Conservation (phyloP, 208 protist species). For the Acanthamoeba castellanii region DNA sequence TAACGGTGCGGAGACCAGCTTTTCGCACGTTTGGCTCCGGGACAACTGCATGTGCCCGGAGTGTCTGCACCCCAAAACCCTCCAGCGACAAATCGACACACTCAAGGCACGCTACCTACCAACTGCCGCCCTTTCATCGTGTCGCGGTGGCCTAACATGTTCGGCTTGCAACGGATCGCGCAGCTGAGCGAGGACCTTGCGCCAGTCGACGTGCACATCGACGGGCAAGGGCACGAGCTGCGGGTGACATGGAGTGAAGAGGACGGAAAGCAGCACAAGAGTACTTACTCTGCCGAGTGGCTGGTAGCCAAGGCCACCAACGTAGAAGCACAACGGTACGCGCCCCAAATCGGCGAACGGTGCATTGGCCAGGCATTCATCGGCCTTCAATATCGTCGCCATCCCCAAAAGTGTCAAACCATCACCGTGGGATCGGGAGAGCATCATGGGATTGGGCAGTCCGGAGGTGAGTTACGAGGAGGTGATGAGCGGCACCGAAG, state of each 20-base stretch:
- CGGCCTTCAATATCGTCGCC: background rate
- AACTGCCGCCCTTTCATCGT: background rate
- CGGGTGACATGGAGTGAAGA: background rate
- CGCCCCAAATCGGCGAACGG: too few relatives aligned
- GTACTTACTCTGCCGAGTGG: background rate
- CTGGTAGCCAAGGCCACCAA: background rate
- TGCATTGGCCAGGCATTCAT: background rate
- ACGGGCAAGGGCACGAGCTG: background rate
- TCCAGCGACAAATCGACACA: constrained; percentile 67
- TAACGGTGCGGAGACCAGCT: background rate
- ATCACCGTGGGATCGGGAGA: constrained; percentile 8
- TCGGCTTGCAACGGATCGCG: background rate
- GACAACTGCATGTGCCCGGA: constrained; percentile 67
- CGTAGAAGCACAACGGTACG: background rate
- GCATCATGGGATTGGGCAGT: background rate
- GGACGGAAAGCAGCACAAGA: background rate
- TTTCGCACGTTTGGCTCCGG: constrained; percentile 51
- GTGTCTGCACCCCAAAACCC: constrained; percentile 65
- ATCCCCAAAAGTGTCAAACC: constrained; percentile 22
- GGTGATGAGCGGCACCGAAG: constrained; percentile 16
- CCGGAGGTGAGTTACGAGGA: constrained; percentile 58
- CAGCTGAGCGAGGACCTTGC: background rate
- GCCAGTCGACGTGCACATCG: background rate
- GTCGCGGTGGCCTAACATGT: background rate
- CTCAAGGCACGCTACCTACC: background rate